These are phyloP conservation scores for Termitomyces sp. DNA, from an alignment of 768 basidiomycete genomes.

Conservation along the genomic window DNA sequence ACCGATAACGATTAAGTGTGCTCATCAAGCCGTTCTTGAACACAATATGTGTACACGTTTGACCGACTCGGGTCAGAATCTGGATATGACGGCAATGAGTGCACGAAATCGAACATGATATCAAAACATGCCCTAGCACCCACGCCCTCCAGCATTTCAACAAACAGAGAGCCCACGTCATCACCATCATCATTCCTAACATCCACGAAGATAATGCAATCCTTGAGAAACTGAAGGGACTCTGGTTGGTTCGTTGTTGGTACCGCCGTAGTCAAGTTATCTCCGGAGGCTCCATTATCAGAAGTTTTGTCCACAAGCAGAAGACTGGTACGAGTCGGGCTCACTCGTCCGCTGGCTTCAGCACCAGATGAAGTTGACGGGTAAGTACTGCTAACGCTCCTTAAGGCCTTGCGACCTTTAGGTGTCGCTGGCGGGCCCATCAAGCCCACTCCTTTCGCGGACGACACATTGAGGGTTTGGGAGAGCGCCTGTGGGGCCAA, in stretches of 20 bases:
- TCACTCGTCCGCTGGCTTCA: slow-evolving; percentile 6
- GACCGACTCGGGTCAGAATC: slow-evolving; percentile 64
- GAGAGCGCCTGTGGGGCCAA: slow-evolving; percentile 59
- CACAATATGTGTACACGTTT: slow-evolving; percentile 79
- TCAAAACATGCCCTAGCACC: slow-evolving; percentile 66
- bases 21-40: slow-evolving; percentile 80
- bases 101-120: not conserved
- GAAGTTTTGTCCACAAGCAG: slow-evolving; percentile 13
- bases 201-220: slow-evolving; percentile 83
- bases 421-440: slow-evolving; percentile 54
- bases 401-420: slow-evolving; percentile 26
- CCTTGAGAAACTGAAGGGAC: slow-evolving; percentile 56
- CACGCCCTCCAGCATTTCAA: slow-evolving; percentile 75
- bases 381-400: slow-evolving; percentile 39
- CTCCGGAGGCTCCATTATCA: slow-evolving; percentile 16
- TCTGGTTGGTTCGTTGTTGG: slow-evolving; percentile 25
- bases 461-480: slow-evolving; percentile 54
- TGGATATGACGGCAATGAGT: slow-evolving; percentile 21
- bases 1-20: slow-evolving; percentile 74
- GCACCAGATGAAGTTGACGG: slow-evolving; percentile 16
- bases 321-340: slow-evolving; percentile 13
- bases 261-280: slow-evolving; percentile 18
- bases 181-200: slow-evolving; percentile 82
- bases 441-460: slow-evolving; percentile 29
- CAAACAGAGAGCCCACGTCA: slow-evolving; percentile 77